phyloP scores from a whole-genome alignment of 225 moss, liverwort and hornwort genomes.

The Climacium dendroides region DNA sequence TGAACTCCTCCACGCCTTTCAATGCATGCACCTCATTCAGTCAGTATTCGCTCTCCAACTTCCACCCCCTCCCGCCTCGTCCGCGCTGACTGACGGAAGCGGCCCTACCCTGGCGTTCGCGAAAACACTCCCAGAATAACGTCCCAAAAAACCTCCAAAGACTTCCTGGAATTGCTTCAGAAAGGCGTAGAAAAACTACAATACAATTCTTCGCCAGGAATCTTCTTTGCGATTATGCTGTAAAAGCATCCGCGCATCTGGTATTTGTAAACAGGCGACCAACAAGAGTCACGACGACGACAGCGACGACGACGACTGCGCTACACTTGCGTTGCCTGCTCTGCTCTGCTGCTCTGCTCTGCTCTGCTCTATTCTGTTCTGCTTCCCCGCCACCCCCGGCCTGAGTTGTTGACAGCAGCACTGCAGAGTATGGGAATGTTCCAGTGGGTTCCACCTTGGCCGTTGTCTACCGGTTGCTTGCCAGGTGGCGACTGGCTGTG shows the following conservation, averaged over 20 bases:
- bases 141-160: neutral
- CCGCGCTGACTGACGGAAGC: neutral
- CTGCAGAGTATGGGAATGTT: neutral
- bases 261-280: neutral
- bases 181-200: neutral
- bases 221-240: neutral
- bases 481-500: neutral
- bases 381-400: neutral
- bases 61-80: neutral
- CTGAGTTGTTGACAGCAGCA: neutral
- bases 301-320: neutral
- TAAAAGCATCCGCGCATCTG: neutral
- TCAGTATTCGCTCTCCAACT: neutral
- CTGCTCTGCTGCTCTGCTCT: neutral
- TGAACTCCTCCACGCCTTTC: constrained; percentile 1
- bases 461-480: neutral
- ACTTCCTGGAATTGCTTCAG: neutral
- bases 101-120: neutral
- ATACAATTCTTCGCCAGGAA: neutral
- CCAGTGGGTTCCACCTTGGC: neutral
- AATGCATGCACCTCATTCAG: neutral
- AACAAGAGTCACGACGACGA: neutral
- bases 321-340: neutral
- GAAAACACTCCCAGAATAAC: neutral
- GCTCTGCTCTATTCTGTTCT: neutral